phyloP scores from a whole-genome alignment of 331 rosid genomes.

The Quercus tomentella region DNA sequence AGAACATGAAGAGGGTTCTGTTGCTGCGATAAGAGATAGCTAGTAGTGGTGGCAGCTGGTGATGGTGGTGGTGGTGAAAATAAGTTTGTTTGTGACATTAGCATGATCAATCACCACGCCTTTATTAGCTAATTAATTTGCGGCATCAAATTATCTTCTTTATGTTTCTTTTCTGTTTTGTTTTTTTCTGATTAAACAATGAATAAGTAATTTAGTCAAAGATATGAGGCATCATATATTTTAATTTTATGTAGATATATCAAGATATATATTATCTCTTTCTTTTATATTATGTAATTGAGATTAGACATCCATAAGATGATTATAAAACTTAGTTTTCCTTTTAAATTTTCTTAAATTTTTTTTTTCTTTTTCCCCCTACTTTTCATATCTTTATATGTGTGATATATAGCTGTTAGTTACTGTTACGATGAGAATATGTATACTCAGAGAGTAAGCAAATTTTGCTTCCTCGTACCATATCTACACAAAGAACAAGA shows the following conservation, averaged over 20 bases:
- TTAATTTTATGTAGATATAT: neutral
- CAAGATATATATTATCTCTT: neutral
- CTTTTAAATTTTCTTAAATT: neutral
- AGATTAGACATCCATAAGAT: neutral
- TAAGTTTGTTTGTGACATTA: neutral
- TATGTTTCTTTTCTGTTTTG: neutral
- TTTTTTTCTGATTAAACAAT: neutral
- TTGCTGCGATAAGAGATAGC: neutral
- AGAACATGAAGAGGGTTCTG: constrained; percentile 24
- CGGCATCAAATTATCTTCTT: constrained; percentile 3
- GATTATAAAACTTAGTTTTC: neutral
- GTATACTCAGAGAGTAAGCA: neutral
- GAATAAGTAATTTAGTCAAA: constrained; percentile 1
- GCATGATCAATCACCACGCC: constrained; percentile 10
- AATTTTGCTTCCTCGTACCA: constrained; percentile 5
- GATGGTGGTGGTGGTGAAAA: constrained; percentile 20
- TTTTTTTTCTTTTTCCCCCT: too few relatives aligned
- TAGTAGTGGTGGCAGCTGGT: constrained; percentile 13
- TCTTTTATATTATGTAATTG: neutral
- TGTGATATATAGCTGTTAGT: neutral
- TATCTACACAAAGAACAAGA: neutral
- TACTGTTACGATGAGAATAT: neutral
- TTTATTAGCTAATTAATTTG: neutral
- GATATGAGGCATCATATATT: neutral
- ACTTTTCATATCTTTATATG: neutral